phyloP scores from a whole-genome alignment of 495 filamentous ascomycete genomes.

The Parathielavia appendiculata region DNA sequence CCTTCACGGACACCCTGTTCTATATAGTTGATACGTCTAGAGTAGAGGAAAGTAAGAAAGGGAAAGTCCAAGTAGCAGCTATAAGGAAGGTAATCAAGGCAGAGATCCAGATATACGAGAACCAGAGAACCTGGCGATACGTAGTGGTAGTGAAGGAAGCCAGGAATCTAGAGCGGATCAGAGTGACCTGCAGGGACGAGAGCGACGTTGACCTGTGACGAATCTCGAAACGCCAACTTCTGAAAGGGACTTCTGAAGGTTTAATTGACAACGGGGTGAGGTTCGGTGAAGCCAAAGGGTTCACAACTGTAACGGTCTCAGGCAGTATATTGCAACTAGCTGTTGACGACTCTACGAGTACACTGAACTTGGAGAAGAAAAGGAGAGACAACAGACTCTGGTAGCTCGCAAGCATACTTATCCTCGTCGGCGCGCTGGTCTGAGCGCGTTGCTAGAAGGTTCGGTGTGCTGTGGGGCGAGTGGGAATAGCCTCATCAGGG shows the following conservation, averaged over 20 bases:
- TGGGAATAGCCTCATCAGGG: too few relatives aligned
- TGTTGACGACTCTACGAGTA: neutral
- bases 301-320: conserved; percentile 1
- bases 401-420: too few relatives aligned
- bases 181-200: conserved; percentile 6
- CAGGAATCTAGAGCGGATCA: conserved; percentile 2
- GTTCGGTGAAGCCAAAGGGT: too few relatives aligned
- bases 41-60: neutral
- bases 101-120: neutral
- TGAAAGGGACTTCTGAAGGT: too few relatives aligned
- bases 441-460: too few relatives aligned
- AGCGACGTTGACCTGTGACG: neutral
- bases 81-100: conserved; percentile 9
- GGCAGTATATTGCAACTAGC: neutral
- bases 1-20: conserved; percentile 10
- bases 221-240: too few relatives aligned
- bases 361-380: too few relatives aligned
- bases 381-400: too few relatives aligned
- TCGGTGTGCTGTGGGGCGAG: too few relatives aligned
- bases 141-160: conserved; percentile 1
- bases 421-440: too few relatives aligned
- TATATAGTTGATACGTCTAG: conserved; percentile 1
- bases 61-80: neutral
- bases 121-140: neutral
- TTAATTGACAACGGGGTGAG: too few relatives aligned